Conservation (phyloP, 2,329 filamentous ascomycete species). For the Capronia americana region DNA sequence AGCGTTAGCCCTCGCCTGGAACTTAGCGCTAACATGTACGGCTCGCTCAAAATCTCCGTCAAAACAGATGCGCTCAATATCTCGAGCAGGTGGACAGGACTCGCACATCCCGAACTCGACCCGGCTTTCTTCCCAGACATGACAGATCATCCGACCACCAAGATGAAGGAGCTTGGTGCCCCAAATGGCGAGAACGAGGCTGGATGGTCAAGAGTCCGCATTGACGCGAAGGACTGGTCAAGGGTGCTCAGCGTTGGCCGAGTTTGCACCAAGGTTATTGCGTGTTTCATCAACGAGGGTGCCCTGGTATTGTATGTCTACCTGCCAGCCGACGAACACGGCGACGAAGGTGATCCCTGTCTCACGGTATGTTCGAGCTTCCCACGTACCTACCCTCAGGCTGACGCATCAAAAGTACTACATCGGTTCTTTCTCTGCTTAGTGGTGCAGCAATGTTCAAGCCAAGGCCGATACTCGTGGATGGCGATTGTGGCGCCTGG, state of each 20-base stretch:
- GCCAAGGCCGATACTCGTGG: not conserved
- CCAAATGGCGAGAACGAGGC: conserved; percentile 72
- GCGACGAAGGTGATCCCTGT: conserved; percentile 52
- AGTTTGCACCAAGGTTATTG: conserved; percentile 88
- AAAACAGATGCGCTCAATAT: conserved; percentile 85
- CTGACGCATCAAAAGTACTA: conserved; percentile 47
- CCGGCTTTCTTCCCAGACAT: conserved; percentile 74
- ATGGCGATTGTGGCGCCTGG: not conserved
- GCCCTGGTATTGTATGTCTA: conserved; percentile 56
- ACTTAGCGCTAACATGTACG: conserved; percentile 93
- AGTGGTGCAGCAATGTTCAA: not conserved
- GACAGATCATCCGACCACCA: conserved; percentile 80
- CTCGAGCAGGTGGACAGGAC: conserved; percentile 80
- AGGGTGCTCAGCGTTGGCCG: conserved; percentile 90
- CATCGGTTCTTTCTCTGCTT: conserved; percentile 50
- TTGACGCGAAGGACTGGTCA: conserved; percentile 94
- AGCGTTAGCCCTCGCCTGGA: conserved; percentile 66
- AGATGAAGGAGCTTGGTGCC: conserved; percentile 67
- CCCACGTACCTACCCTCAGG: not conserved
- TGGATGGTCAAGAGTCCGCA: conserved; percentile 85
- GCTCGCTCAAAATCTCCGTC: conserved; percentile 78
- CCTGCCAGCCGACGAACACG: conserved; percentile 48
- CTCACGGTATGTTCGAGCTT: conserved; percentile 48
- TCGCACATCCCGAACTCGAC: conserved; percentile 88
- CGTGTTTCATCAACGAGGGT: conserved; percentile 65